Evolutionary conservation across 352 stramenopile species (phyloP).

Genomic region (Saprolegnia diclina): DNA sequence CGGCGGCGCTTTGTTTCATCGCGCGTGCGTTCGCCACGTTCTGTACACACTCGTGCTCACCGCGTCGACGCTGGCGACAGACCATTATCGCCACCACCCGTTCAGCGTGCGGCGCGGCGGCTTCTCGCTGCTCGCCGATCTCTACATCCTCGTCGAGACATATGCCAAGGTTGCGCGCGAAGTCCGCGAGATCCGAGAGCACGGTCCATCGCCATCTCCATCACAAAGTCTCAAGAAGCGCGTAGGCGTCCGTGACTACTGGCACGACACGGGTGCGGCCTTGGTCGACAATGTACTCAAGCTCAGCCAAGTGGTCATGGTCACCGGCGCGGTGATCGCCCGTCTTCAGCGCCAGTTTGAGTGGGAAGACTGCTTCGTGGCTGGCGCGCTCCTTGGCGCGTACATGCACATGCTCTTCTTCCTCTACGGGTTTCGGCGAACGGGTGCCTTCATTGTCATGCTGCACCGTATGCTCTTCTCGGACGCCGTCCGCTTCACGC

Average conservation of each 20-base stretch:
- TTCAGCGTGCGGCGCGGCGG: background rate
- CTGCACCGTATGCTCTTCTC: slow-evolving; percentile 55
- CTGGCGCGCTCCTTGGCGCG: slow-evolving; percentile 44
- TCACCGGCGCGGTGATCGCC: slow-evolving; percentile 34
- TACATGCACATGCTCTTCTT: slow-evolving; percentile 72
- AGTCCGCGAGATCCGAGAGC: slow-evolving; percentile 41
- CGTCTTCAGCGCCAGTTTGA: slow-evolving; percentile 29
- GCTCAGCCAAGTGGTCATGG: slow-evolving; percentile 33
- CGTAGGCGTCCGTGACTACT: slow-evolving; percentile 34
- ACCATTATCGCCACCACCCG: slow-evolving; percentile 34
- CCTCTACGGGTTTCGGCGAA: slow-evolving; percentile 51
- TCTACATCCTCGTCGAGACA: background rate
- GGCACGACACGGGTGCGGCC: slow-evolving; percentile 38
- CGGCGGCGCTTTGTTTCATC: slow-evolving; percentile 30
- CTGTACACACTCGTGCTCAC: slow-evolving; percentile 45
- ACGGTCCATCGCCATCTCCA: slow-evolving; percentile 13
- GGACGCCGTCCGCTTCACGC: slow-evolving; percentile 54
- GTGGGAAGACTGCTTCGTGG: slow-evolving; percentile 38
- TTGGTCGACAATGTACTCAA: slow-evolving; percentile 56
- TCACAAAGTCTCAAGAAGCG: background rate
- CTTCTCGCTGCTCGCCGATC: background rate
- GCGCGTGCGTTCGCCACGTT: slow-evolving; percentile 27
- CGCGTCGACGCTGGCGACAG: slow-evolving; percentile 36
- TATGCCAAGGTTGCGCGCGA: slow-evolving; percentile 41
- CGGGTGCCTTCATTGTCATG: slow-evolving; percentile 62